phyloP scores from a whole-genome alignment of 169 alveolate genomes.

The Babesia gibsoni region DNA sequence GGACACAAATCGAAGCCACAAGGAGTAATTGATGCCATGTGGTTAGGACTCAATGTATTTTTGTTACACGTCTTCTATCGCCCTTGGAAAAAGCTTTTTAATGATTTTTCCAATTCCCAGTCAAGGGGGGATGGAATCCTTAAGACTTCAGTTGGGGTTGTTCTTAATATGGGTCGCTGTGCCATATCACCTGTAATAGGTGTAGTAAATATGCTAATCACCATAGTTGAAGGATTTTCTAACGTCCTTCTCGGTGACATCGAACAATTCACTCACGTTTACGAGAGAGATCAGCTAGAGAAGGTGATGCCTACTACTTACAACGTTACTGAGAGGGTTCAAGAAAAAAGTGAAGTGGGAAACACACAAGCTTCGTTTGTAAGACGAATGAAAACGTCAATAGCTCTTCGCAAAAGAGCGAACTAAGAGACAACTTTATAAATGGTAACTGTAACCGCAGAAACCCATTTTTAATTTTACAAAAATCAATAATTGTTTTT shows the following conservation, averaged over 20 bases:
- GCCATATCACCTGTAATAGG: conserved; percentile 84
- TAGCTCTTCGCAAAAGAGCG: neutral
- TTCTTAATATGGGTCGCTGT: conserved; percentile 69
- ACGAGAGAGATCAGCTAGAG: conserved; percentile 60
- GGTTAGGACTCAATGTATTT: conserved; percentile 85
- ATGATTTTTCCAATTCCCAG: conserved; percentile 70
- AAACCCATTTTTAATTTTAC: too few species aligned
- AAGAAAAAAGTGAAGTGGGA: neutral
- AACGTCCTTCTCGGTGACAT: conserved; percentile 87
- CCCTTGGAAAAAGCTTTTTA: conserved; percentile 84
- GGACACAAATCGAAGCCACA: conserved; percentile 86
- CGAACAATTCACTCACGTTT: conserved; percentile 82
- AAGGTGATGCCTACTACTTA: neutral
- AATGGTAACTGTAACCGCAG: too few species aligned
- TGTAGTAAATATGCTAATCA: conserved; percentile 77
- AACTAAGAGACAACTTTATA: too few species aligned
- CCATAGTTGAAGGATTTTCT: conserved; percentile 87
- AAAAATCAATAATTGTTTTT: too few species aligned
- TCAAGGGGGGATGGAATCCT: conserved; percentile 32
- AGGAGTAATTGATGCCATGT: conserved; percentile 85
- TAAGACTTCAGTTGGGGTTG: conserved; percentile 45
- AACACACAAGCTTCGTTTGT: neutral
- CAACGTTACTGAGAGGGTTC: neutral
- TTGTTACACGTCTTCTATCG: conserved; percentile 80
- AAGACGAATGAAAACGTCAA: conserved; percentile 25